Conservation (phyloP, 208 protist species). For the Crithidia sp. region DNA sequence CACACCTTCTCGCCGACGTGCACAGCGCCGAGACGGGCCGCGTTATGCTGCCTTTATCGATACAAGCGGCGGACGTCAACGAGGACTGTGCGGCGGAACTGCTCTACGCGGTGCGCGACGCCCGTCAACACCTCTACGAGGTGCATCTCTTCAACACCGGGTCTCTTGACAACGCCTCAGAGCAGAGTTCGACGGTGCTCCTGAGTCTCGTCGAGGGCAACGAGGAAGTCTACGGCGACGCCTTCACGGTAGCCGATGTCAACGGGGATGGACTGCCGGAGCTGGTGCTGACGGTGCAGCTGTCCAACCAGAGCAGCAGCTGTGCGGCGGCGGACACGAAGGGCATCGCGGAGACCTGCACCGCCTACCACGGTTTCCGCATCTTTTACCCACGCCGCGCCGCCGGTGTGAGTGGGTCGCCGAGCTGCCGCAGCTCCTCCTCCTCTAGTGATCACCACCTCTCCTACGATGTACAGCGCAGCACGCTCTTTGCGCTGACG, state of each 20-base stretch:
- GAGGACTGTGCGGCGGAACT: conserved; percentile 72
- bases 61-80: conserved; percentile 57
- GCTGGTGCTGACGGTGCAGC: conserved; percentile 48
- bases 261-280: conserved; percentile 66
- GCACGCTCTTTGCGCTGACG: conserved; percentile 27
- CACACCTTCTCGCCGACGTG: conserved; percentile 20
- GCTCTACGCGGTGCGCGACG: conserved; percentile 52
- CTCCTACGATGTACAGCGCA: conserved; percentile 14
- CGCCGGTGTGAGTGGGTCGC: conserved; percentile 1
- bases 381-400: conserved; percentile 28
- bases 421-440: conserved; percentile 4
- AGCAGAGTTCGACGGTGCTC: conserved; percentile 4
- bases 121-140: conserved; percentile 19
- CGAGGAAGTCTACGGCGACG: conserved; percentile 33
- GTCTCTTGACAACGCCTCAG: background rate
- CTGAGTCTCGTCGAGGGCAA: conserved; percentile 10
- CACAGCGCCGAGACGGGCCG: background rate
- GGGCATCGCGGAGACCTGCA: conserved; percentile 11
- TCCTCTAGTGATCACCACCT: conserved; percentile 11
- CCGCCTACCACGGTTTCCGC: conserved; percentile 23
- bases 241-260: conserved; percentile 44
- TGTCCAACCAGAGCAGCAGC: conserved; percentile 5
- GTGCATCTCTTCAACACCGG: conserved; percentile 34
- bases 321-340: conserved; percentile 18
- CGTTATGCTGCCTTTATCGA: conserved; percentile 32